Evolutionary conservation across 257 asterid species (phyloP).

Genomic region (Euphrasia confusa): DNA sequence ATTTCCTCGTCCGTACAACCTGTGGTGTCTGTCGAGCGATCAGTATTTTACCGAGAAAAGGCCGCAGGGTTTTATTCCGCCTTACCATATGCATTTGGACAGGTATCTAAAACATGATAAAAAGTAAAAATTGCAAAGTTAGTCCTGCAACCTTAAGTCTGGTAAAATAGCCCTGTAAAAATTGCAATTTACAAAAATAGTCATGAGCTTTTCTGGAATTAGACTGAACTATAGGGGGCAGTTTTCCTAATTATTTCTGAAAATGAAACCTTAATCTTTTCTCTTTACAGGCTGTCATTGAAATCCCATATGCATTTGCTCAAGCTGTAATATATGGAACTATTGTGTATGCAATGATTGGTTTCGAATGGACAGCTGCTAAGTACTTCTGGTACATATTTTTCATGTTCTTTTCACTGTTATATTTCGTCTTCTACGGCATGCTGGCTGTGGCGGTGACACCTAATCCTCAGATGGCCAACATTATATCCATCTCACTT

Average conservation of each 20-base stretch:
- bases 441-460: slow-evolving; percentile 39
- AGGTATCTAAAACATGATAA: slow-evolving; percentile 23
- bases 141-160: not conserved
- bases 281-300: slow-evolving; percentile 35
- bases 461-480: slow-evolving; percentile 35
- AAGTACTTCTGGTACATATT: slow-evolving; percentile 38
- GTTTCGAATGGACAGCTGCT: slow-evolving; percentile 39
- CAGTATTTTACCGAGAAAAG: slow-evolving; percentile 42
- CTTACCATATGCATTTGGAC: slow-evolving; percentile 47
- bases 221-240: too few relatives aligned
- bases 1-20: slow-evolving; percentile 35
- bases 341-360: slow-evolving; percentile 48
- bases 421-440: slow-evolving; percentile 44
- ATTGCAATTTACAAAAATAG: not conserved
- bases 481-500: slow-evolving; percentile 27
- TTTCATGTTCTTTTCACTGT: slow-evolving; percentile 30
- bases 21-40: slow-evolving; percentile 35
- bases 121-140: not conserved
- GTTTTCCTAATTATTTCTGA: too few relatives aligned
- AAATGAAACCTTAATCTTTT: not conserved
- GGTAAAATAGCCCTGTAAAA: not conserved
- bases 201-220: not conserved
- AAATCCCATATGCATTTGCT: slow-evolving; percentile 32
- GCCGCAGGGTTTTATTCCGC: slow-evolving; percentile 56
- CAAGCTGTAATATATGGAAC: slow-evolving; percentile 35